Evolutionary conservation across 108 stramenopile species (phyloP).

Genomic region (Aurantiochytrium sp.): DNA sequence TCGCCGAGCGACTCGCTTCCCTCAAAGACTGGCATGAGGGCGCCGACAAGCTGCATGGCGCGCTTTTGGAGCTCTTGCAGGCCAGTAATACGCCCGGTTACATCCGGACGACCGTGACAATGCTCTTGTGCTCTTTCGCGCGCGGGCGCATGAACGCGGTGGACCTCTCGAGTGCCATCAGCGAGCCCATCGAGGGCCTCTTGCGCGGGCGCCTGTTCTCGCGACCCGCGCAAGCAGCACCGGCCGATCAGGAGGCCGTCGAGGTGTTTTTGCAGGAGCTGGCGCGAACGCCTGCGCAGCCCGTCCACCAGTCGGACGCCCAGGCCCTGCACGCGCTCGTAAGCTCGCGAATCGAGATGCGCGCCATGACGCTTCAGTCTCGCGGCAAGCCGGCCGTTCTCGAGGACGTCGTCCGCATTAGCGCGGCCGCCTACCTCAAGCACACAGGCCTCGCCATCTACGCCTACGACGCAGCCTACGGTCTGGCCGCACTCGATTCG

Average conservation of each 20-base stretch:
- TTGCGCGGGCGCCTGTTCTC: neutral
- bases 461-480: constrained; percentile 6
- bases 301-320: constrained; percentile 11
- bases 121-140: neutral
- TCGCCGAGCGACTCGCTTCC: neutral
- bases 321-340: constrained; percentile 12
- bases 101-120: neutral
- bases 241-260: neutral
- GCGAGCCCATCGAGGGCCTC: neutral
- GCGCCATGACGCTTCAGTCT: neutral
- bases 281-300: constrained; percentile 19
- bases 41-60: neutral
- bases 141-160: neutral
- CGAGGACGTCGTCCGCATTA: constrained; percentile 12
- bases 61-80: neutral
- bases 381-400: constrained; percentile 6
- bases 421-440: neutral
- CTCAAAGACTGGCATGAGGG: constrained; percentile 12
- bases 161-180: neutral
- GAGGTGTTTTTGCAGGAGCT: constrained; percentile 21
- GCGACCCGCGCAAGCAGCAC: neutral
- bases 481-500: neutral
- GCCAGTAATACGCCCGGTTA: neutral
- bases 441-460: neutral
- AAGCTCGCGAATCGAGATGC: neutral